Conservation (phyloP, 306 rosid genomes). For the Glycine latifolia region DNA sequence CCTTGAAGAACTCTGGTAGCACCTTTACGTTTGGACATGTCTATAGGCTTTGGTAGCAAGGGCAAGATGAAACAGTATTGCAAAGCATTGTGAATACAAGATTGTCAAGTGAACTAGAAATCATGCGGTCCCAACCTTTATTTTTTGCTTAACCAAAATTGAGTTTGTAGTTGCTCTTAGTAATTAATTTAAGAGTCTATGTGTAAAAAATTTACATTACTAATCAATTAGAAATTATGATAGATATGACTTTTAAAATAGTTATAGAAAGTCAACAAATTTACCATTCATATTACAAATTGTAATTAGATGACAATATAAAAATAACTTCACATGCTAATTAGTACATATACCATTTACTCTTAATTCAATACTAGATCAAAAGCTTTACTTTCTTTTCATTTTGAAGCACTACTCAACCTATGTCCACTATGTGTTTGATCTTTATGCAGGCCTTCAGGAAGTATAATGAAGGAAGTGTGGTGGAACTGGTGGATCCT, state of each 20-base stretch:
- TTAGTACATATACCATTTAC: neutral
- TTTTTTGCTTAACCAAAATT: neutral
- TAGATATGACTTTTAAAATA: neutral
- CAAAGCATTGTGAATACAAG: no score
- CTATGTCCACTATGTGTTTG: neutral
- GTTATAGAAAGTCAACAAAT: neutral
- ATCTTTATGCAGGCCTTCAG: constrained; percentile 74
- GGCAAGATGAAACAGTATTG: no score
- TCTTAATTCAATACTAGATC: neutral
- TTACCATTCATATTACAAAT: neutral
- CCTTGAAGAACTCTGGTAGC: no score
- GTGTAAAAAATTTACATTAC: neutral
- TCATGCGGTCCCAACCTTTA: no score
- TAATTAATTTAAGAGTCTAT: neutral
- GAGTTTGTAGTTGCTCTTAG: neutral
- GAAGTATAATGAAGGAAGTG: constrained; percentile 65
- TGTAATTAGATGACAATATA: neutral
- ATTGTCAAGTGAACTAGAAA: no score
- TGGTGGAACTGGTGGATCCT: constrained; percentile 73
- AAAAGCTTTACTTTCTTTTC: no score
- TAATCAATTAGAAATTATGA: neutral
- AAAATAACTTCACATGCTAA: neutral
- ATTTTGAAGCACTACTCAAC: no score
- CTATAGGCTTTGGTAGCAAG: no score
- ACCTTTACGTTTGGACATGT: neutral